Base-by-base conservation (phyloP, 139 green algal species). In the Chlorella sorokiniana region DNA sequence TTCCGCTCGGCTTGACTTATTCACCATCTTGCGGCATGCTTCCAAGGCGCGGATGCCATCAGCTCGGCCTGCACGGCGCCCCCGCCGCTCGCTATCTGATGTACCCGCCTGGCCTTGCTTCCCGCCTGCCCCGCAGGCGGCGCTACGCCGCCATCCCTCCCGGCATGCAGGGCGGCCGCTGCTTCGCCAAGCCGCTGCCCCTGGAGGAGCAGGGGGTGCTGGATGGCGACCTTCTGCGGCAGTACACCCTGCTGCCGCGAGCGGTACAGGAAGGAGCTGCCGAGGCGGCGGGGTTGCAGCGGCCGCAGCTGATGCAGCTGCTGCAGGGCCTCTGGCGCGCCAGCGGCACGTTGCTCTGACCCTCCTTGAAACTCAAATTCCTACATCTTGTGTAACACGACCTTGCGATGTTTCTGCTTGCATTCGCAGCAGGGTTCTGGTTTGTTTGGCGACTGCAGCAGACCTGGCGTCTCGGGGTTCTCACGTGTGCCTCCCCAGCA, bases 191-290 rank as follows among this genome's bases (percentile, higher is more conserved):
- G 70, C 74, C 51, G 38, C 31, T 81, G 61, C 59, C 59, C 25
- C 41, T 77, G 42, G 62, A 78, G 35, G 59, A 81, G 51, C 84
- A 88, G 82, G 82, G 82, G 1, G 38, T 93, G 14, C 78, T 94
- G 79, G 90, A 95, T 45, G 89, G 91, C 0, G 88, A 94, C 71
- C 67, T 95, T 80, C 77, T 95, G 68, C 54, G n/a, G 72, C 41
- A 70, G 8, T 91, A 87, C 59, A 41, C 79, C 27, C 25, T 25
- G 11, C 87, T 93, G 56, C 77, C 85, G 41, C 35, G 82, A 31
- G 1, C 23, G 14, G n/a, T 59, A 48, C 90, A 92, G 84, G 41
- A 71, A 25, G 33, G 37, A 16, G 42, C 84, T 62, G 74, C 83
- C 27, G 76, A 67, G 25, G 59, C 63, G 2, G 82, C 76, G 25